These are phyloP conservation scores for Candida mesenterica DNA, from an alignment of 1,139 yeast genomes.

Conservation along the genomic window DNA sequence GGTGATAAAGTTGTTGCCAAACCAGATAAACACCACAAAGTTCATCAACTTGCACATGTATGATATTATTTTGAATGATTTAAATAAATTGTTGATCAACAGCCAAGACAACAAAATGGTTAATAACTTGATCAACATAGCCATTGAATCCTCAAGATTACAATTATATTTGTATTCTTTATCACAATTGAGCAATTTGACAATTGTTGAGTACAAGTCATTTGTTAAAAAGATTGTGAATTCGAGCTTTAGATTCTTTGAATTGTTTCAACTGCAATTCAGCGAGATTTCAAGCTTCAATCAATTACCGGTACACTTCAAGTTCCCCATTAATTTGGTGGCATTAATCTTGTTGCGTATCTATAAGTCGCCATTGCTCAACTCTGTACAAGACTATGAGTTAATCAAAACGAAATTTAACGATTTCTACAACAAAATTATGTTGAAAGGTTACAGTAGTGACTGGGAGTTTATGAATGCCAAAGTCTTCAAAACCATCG, in stretches of 20 bases:
- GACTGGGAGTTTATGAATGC: conserved; percentile 28
- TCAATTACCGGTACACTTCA: conserved; percentile 42
- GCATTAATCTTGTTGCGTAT: conserved; percentile 33
- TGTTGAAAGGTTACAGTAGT: conserved; percentile 16
- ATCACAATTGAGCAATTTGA: conserved; percentile 26
- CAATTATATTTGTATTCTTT: conserved; percentile 41
- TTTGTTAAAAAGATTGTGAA: conserved; percentile 30
- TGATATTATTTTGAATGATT: conserved; percentile 39
- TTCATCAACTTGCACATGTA: conserved; percentile 44
- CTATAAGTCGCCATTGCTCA: conserved; percentile 38
- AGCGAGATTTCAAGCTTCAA: conserved; percentile 22
- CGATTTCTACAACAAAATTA: conserved; percentile 23
- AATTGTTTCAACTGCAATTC: conserved; percentile 24
- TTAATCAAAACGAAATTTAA: conserved; percentile 30
- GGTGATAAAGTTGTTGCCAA: conserved; percentile 18
- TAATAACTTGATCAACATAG: conserved; percentile 30
- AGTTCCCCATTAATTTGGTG: conserved; percentile 39
- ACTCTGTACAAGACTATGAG: conserved; percentile 30
- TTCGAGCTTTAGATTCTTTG: conserved; percentile 31
- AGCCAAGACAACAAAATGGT: conserved; percentile 14
- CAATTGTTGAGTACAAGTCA: conserved; percentile 28
- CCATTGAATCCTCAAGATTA: conserved; percentile 40
- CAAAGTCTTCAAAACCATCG: conserved; percentile 29
- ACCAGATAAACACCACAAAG: conserved; percentile 25
- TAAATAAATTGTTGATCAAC: conserved; percentile 17